These are phyloP conservation scores for Boletus rufocinnamomeus DNA, from an alignment of 768 basidiomycete species.

Conservation along the genomic window DNA sequence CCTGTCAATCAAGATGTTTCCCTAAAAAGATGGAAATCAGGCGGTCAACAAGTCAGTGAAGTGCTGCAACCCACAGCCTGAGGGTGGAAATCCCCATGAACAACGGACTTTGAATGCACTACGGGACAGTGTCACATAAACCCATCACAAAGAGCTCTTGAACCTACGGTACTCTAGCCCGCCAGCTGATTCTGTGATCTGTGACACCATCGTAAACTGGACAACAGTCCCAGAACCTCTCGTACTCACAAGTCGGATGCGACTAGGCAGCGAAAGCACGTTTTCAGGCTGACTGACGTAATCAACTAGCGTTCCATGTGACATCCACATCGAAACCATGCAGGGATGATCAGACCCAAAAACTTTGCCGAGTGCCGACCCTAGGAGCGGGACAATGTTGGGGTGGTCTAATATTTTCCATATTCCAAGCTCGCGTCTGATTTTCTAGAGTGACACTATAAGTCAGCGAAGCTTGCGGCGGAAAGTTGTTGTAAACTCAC, in stretches of 20 bases:
- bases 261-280: not conserved
- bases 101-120: too few species aligned
- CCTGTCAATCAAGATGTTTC: too few species aligned
- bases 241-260: too few species aligned
- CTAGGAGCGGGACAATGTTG: constrained; percentile 12
- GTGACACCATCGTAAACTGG: not conserved
- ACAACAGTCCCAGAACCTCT: not conserved
- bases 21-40: too few species aligned
- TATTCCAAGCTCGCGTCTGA: constrained; percentile 5
- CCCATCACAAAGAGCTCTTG: not conserved
- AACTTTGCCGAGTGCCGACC: not conserved
- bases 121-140: too few species aligned
- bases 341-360: constrained; percentile 10
- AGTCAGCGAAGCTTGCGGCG: not conserved
- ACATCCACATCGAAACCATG: constrained; percentile 13
- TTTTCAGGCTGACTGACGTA: not conserved
- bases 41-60: too few species aligned
- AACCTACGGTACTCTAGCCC: constrained; percentile 3
- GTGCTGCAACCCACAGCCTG: too few species aligned
- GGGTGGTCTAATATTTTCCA: constrained; percentile 10
- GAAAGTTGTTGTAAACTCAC: not conserved
- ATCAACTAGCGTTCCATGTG: not conserved
- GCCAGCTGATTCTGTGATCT: not conserved
- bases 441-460: not conserved
- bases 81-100: too few species aligned